Evolutionary conservation across 164 flowering plant species (phyloP).

Genomic region (Warburgia ugandensis): DNA sequence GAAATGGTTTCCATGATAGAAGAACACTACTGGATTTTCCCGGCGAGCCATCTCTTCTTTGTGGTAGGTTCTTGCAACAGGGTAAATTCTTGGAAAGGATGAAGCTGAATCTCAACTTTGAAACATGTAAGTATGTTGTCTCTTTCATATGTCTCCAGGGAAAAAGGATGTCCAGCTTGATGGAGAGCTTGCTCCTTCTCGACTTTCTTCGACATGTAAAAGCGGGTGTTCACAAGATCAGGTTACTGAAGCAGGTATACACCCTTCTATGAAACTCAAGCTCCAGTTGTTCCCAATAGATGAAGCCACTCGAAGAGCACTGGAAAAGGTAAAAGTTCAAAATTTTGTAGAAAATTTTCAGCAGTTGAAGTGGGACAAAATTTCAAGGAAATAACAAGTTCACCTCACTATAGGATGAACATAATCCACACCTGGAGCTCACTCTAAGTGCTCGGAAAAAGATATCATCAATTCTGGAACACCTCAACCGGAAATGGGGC

Average conservation of each 20-base stretch:
- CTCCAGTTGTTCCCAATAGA: slow-evolving; percentile 95
- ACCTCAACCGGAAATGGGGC: slow-evolving; percentile 94
- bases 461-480: slow-evolving; percentile 90
- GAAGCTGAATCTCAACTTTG: not conserved
- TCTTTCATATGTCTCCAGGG: slow-evolving; percentile 27
- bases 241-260: slow-evolving; percentile 27
- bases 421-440: slow-evolving; percentile 90
- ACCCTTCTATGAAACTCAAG: slow-evolving; percentile 57
- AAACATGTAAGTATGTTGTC: slow-evolving; percentile 2
- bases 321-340: slow-evolving; percentile 67
- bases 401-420: slow-evolving; percentile 54
- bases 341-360: slow-evolving; percentile 1
- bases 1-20: slow-evolving; percentile 29
- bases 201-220: slow-evolving; percentile 11
- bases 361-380: not conserved
- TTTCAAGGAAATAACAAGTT: not conserved
- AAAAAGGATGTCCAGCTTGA: slow-evolving; percentile 19
- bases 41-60: slow-evolving; percentile 4
- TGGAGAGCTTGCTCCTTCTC: slow-evolving; percentile 16
- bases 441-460: slow-evolving; percentile 84
- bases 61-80: slow-evolving; percentile 16
- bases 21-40: slow-evolving; percentile 13
- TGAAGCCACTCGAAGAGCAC: slow-evolving; percentile 65
- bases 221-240: slow-evolving; percentile 17
- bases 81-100: not conserved